Evolutionary conservation across 441 rosid species (phyloP).

Genomic region (Cnidoscolus chayamansa): DNA sequence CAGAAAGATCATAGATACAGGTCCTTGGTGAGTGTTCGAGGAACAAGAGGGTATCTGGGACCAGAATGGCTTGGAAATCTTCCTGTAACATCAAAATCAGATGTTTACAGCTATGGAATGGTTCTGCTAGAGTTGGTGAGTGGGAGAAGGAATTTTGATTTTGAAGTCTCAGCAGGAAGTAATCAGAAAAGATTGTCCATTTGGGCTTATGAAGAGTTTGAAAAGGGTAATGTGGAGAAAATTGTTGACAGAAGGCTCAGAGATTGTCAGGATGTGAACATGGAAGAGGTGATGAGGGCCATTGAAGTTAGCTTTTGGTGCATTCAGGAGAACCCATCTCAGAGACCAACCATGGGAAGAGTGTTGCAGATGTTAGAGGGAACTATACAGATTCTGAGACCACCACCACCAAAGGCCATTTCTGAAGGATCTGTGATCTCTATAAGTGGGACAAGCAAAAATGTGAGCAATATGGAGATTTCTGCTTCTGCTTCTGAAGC

Average conservation of each 20-base stretch:
- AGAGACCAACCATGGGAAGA: neutral
- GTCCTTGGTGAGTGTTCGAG: constrained; percentile 40
- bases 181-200: constrained; percentile 41
- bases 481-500: too few species aligned
- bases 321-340: constrained; percentile 53
- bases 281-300: constrained; percentile 50
- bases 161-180: constrained; percentile 47
- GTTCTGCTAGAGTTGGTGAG: constrained; percentile 58
- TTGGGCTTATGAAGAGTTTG: constrained; percentile 65
- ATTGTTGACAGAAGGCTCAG: constrained; percentile 45
- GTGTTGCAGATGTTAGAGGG: constrained; percentile 76
- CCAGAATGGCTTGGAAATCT: constrained; percentile 69
- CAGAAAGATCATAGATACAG: too few species aligned
- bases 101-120: constrained; percentile 62
- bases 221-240: constrained; percentile 37
- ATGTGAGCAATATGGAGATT: constrained; percentile 27
- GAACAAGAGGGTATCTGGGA: constrained; percentile 60
- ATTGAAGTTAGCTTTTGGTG: constrained; percentile 57
- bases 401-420: constrained; percentile 47
- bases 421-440: constrained; percentile 29
- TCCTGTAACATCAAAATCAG: constrained; percentile 58
- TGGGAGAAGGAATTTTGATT: constrained; percentile 42
- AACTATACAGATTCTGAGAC: constrained; percentile 43
- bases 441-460: constrained; percentile 35
- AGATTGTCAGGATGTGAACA: constrained; percentile 31